phyloP scores from a whole-genome alignment of 148 eudicot genomes.

The Hydrangea macrophylla region DNA sequence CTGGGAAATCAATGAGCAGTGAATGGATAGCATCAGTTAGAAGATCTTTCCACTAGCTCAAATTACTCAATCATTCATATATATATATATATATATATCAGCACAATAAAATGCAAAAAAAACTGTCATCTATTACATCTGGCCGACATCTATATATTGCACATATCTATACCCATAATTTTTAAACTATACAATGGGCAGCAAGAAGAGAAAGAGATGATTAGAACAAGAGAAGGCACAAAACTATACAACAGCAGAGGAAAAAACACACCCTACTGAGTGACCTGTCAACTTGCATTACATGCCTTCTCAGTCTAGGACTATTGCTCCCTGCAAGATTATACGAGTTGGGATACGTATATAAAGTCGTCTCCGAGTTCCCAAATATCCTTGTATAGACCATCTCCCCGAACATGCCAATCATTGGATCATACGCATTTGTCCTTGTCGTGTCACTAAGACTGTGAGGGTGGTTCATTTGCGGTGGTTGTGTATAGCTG shows the following conservation, averaged over 20 bases:
- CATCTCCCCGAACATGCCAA: slow-evolving; percentile 72
- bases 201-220: background rate
- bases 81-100: background rate
- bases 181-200: slow-evolving; percentile 14
- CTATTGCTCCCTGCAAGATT: slow-evolving; percentile 25
- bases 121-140: slow-evolving; percentile 7
- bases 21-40: background rate
- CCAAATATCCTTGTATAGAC: slow-evolving; percentile 58
- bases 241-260: slow-evolving; percentile 47
- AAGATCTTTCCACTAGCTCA: background rate
- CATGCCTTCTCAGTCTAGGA: slow-evolving; percentile 46
- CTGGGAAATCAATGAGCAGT: background rate
- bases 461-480: slow-evolving; percentile 16
- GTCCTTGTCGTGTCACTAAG: slow-evolving; percentile 34
- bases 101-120: slow-evolving; percentile 14
- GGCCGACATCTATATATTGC: background rate
- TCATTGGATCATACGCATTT: slow-evolving; percentile 31
- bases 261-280: slow-evolving; percentile 61
- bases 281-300: slow-evolving; percentile 50
- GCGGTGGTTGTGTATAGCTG: slow-evolving; percentile 15
- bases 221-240: slow-evolving; percentile 64
- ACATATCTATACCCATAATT: background rate
- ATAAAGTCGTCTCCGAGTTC: slow-evolving; percentile 36
- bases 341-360: slow-evolving; percentile 42
- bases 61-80: background rate